Conservation (phyloP, 805 yeast species). For the Komagataella pastoris region DNA sequence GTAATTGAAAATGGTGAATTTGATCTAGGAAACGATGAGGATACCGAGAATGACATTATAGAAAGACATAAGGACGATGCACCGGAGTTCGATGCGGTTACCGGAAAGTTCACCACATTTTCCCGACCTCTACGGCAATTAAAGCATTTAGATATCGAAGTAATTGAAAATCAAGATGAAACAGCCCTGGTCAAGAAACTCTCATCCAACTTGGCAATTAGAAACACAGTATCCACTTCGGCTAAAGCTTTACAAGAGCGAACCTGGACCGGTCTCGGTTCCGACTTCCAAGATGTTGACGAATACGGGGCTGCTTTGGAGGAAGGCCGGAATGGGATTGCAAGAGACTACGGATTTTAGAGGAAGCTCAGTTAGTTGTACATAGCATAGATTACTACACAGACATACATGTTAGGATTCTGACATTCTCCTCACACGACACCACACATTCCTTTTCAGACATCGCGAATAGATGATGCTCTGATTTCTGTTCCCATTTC, state of each 20-base stretch:
- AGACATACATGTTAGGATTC: too few species aligned
- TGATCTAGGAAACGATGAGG: conserved; percentile 6
- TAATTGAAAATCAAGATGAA: conserved; percentile 18
- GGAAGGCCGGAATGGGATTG: conserved; percentile 78
- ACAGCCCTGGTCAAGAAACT: conserved; percentile 35
- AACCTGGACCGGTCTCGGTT: conserved; percentile 83
- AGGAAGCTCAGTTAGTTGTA: not conserved
- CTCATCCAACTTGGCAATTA: conserved; percentile 47
- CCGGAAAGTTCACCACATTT: conserved; percentile 58
- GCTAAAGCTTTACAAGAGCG: conserved; percentile 63
- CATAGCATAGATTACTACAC: not conserved
- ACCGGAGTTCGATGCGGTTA: conserved; percentile 82
- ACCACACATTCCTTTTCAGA: too few species aligned
- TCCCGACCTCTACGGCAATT: conserved; percentile 65
- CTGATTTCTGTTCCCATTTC: not conserved
- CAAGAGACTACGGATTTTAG: conserved; percentile 59
- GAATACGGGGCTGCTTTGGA: conserved; percentile 70
- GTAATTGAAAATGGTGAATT: conserved; percentile 22
- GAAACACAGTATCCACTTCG: conserved; percentile 79
- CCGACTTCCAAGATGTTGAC: conserved; percentile 42
- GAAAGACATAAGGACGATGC: conserved; percentile 36
- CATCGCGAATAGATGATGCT: not conserved
- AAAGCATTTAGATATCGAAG: conserved; percentile 51
- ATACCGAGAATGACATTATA: conserved; percentile 9
- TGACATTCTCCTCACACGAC: not conserved